phyloP scores from a whole-genome alignment of 345 rosid genomes.

The Orychophragmus violaceus region DNA sequence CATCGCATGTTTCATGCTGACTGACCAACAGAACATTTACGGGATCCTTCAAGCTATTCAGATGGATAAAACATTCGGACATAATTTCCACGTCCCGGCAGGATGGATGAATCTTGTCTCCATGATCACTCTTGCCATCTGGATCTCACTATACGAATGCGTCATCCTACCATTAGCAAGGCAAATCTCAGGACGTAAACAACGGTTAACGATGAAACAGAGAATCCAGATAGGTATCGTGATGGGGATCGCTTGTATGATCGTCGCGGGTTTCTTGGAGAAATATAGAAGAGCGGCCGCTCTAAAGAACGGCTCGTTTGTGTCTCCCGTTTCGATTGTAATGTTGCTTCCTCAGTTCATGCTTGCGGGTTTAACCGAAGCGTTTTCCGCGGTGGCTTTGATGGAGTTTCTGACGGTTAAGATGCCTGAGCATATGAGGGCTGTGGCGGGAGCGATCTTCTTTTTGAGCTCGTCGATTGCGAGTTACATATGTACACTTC shows the following conservation, averaged over 20 bases:
- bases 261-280: constrained; percentile 49
- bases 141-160: constrained; percentile 59
- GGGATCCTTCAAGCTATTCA: constrained; percentile 66
- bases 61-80: constrained; percentile 36
- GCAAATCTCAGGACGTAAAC: constrained; percentile 29
- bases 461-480: constrained; percentile 56
- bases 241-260: constrained; percentile 53
- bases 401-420: constrained; percentile 66
- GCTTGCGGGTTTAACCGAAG: constrained; percentile 58
- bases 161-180: constrained; percentile 33
- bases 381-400: constrained; percentile 59
- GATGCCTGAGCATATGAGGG: constrained; percentile 73
- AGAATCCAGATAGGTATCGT: constrained; percentile 54
- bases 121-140: constrained; percentile 55
- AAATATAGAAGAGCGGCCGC: constrained; percentile 40
- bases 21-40: constrained; percentile 56
- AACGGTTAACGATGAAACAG: constrained; percentile 40
- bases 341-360: constrained; percentile 58
- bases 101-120: constrained; percentile 61
- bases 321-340: constrained; percentile 39
- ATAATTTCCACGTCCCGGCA: constrained; percentile 47
- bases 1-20: constrained; percentile 50
- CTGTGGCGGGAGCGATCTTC: constrained; percentile 63
- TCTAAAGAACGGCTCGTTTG: constrained; percentile 33
- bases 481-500: constrained; percentile 43